Conservation (phyloP, 305 asterid species). For the Fraxinus latifolia region DNA sequence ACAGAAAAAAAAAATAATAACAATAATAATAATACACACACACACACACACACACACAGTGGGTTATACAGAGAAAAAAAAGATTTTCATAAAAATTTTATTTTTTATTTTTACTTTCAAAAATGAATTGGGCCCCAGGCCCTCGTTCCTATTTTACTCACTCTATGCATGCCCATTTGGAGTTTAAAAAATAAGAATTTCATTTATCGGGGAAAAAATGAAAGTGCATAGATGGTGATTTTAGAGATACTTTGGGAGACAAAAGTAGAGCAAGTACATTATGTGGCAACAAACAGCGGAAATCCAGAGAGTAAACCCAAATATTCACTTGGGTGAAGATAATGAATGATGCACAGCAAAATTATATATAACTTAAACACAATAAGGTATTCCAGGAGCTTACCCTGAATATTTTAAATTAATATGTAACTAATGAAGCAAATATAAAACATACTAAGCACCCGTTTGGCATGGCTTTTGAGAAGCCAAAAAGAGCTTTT, state of each 20-base stretch:
- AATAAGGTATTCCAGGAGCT: neutral
- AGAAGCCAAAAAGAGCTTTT: neutral
- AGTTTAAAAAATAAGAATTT: neutral
- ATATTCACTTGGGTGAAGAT: neutral
- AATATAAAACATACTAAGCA: neutral
- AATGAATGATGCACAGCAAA: neutral
- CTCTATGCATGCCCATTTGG: neutral
- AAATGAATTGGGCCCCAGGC: neutral
- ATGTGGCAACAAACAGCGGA: neutral
- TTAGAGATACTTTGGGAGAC: neutral
- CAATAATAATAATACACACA: too few species aligned
- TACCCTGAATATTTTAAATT: neutral
- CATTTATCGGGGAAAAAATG: neutral
- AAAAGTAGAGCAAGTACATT: neutral
- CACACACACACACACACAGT: too few species aligned
- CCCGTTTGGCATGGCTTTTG: neutral
- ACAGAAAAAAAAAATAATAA: neutral
- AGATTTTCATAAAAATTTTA: neutral
- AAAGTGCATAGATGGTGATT: neutral
- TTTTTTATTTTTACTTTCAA: neutral
- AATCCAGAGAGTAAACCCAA: constrained; percentile 4
- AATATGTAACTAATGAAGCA: neutral
- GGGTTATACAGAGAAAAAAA: neutral
- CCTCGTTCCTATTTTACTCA: neutral
- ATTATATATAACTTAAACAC: neutral